Evolutionary conservation across 1,284 basidiomycete species (phyloP).

Genomic region (Trichosporon sp.): DNA sequence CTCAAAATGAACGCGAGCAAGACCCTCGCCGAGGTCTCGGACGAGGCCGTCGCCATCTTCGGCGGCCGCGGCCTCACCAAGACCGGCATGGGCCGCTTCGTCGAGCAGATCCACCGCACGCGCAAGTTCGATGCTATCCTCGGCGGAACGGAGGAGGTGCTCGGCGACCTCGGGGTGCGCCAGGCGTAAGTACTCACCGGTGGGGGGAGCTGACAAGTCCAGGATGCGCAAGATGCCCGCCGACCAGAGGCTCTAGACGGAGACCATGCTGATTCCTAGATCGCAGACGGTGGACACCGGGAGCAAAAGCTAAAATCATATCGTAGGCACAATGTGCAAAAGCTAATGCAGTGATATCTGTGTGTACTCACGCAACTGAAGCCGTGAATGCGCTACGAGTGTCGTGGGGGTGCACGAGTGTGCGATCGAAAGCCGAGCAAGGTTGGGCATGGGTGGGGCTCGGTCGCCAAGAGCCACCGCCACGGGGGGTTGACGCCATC

Average conservation of each 20-base stretch:
- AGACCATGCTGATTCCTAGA: background rate
- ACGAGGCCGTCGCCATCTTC: slow-evolving; percentile 53
- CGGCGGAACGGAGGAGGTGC: slow-evolving; percentile 51
- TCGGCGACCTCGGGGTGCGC: slow-evolving; percentile 55
- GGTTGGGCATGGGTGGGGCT: too few relatives aligned
- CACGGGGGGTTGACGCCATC: too few relatives aligned
- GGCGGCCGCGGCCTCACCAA: slow-evolving; percentile 31
- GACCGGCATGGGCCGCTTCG: slow-evolving; percentile 54
- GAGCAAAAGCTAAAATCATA: background rate
- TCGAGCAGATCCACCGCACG: slow-evolving; percentile 54
- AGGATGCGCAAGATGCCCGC: slow-evolving; percentile 20
- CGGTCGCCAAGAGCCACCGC: too few relatives aligned
- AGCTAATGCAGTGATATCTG: background rate
- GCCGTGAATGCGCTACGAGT: background rate
- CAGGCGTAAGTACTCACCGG: slow-evolving; percentile 45
- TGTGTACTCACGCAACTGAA: background rate
- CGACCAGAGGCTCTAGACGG: slow-evolving; percentile 21
- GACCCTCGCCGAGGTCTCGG: slow-evolving; percentile 50
- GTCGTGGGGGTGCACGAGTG: too few relatives aligned
- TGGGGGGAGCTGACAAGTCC: background rate
- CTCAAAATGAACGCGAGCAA: slow-evolving; percentile 59
- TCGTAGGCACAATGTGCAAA: background rate
- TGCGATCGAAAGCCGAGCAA: background rate
- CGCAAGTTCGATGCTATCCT: slow-evolving; percentile 83
- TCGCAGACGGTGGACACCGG: too few relatives aligned